Conservation (phyloP, 768 basidiomycete genomes). For the Saitozyma podzolica region DNA sequence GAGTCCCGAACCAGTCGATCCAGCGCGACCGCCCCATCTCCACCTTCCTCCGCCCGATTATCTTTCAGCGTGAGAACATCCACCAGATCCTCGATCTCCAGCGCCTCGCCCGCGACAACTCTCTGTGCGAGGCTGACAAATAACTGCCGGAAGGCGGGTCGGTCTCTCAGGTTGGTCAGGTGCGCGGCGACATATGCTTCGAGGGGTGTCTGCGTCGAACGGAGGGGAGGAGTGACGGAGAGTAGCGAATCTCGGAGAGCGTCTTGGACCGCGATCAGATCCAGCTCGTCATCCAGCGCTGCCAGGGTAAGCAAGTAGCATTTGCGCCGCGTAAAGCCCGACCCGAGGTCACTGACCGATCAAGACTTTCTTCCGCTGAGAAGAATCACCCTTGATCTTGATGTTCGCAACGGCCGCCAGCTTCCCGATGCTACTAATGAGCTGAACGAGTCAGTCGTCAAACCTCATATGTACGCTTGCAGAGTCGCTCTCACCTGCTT, state of each 20-base stretch:
- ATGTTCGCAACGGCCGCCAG: conserved; percentile 70
- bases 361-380: conserved; percentile 24
- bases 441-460: conserved; percentile 55
- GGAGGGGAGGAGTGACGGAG: conserved; percentile 8
- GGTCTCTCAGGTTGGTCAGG: conserved; percentile 57
- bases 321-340: neutral
- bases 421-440: conserved; percentile 89
- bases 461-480: too few relatives aligned
- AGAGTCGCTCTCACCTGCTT: conserved; percentile 66
- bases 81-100: conserved; percentile 75
- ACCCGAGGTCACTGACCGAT: conserved; percentile 10
- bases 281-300: conserved; percentile 85
- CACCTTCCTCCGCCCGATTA: conserved; percentile 59
- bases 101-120: conserved; percentile 70
- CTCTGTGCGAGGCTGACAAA: conserved; percentile 70
- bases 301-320: conserved; percentile 4
- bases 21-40: conserved; percentile 59
- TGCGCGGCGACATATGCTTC: conserved; percentile 49
- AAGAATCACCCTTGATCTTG: conserved; percentile 54
- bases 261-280: conserved; percentile 83
- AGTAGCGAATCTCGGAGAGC: conserved; percentile 65
- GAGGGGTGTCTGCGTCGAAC: conserved; percentile 3
- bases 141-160: conserved; percentile 63
- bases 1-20: conserved; percentile 49
- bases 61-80: conserved; percentile 86